Conservation (phyloP, 306 rosid genomes). For the Sindora glabra region DNA sequence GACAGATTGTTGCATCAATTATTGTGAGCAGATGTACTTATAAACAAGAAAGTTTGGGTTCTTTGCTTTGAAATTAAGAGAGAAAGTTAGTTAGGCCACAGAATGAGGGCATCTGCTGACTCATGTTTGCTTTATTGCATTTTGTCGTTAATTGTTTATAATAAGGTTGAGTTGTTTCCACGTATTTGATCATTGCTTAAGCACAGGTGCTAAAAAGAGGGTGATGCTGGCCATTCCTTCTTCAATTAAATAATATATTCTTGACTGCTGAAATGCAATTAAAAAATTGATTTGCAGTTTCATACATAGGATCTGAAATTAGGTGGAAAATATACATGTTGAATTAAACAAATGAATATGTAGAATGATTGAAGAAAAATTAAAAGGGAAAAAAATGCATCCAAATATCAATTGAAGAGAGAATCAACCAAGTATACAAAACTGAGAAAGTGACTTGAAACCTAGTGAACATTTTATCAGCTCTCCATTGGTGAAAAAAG, state of each 20-base stretch:
- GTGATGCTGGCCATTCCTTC: too few relatives aligned
- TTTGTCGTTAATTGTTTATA: constrained; percentile 16
- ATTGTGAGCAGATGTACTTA: constrained; percentile 14
- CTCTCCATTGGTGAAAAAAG: too few relatives aligned
- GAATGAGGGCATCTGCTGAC: constrained; percentile 28
- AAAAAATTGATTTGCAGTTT: background rate
- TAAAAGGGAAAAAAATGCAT: too few relatives aligned
- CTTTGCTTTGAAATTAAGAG: constrained; percentile 31
- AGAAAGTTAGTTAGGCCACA: constrained; percentile 19
- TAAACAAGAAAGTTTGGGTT: background rate
- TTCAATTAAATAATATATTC: background rate
- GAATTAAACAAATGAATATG: too few relatives aligned
- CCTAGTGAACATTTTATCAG: too few relatives aligned
- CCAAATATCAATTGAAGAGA: too few relatives aligned
- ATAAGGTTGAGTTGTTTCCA: constrained; percentile 3
- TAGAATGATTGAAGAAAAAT: background rate
- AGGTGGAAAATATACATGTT: background rate
- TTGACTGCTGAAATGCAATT: background rate
- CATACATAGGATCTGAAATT: background rate
- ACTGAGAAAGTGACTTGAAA: too few relatives aligned
- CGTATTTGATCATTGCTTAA: constrained; percentile 26
- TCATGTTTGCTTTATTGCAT: constrained; percentile 19
- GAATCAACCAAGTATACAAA: too few relatives aligned
- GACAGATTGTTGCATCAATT: constrained; percentile 10
- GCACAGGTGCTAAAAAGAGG: constrained; percentile 1